Base-by-base conservation (phyloP, 768 basidiomycete genomes). In the Ramaria sp. region DNA sequence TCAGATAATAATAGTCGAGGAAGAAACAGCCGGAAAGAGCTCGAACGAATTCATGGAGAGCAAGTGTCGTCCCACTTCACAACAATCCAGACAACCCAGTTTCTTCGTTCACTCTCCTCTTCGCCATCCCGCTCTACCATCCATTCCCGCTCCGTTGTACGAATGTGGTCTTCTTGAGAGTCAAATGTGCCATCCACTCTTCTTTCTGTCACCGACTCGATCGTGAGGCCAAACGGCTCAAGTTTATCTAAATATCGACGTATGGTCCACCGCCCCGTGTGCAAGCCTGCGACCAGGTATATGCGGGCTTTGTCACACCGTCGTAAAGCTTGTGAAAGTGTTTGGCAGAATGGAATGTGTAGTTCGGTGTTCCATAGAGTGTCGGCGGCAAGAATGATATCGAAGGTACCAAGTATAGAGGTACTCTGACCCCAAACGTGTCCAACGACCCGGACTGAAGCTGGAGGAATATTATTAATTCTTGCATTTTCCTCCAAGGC, bases 181-280 rank as follows among this genome's bases (percentile, higher is more conserved):
- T 51, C 38, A 17, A 20, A 22, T 12, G 41, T 34, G 15, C 41
- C 33, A 38, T 54, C 45, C 6, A 54, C 42, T 39, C 15, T 48
- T 11, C 55, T 9, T 57, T 57, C 55, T 38, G 17, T 22, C 34
- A 57, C 39, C 7, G 31, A 59, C 6, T 69, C 68, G 41, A 60
- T 20, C 6, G 19, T 37, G 27, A 88, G 73, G 4, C 76, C 81
- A 53, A 64, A 69, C 7, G 59, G 60, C 4, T 61, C 56, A 19
- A 72, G 73, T 10, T 64, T 64, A 11, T 68, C 63, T 42, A 88
- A 63, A 67, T 88, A 88, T 7, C 80, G 70, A 53, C 82, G 75
- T 31, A 90, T 74, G 1, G 85, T 82, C 63, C 86, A 88, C 50
- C 84, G 72, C 3, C 86, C 88, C 0, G 87, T 89, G 62, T 90